These are phyloP conservation scores for Zoysia japonica DNA, from an alignment of 176 grass and related monocot species.

Conservation along the genomic window DNA sequence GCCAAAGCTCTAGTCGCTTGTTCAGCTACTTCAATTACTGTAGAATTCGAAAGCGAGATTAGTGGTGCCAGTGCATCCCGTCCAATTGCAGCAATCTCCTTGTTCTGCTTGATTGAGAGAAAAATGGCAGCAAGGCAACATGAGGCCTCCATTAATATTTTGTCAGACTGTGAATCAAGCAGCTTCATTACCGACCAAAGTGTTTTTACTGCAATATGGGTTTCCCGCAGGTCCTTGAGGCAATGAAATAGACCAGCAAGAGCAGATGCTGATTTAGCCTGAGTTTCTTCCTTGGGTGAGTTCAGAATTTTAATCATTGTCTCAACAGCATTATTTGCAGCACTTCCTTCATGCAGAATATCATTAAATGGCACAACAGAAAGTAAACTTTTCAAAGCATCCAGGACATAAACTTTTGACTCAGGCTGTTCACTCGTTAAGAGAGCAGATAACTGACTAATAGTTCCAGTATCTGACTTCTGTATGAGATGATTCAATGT, in stretches of 20 bases:
- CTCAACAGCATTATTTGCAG: slow-evolving; percentile 92
- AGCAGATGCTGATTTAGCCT: slow-evolving; percentile 92
- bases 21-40: slow-evolving; percentile 83
- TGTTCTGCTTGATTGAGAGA: slow-evolving; percentile 94
- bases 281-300: slow-evolving; percentile 89
- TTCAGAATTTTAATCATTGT: slow-evolving; percentile 97
- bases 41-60: slow-evolving; percentile 65
- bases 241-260: slow-evolving; percentile 91
- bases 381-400: slow-evolving; percentile 95
- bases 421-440: slow-evolving; percentile 97
- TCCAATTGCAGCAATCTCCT: slow-evolving; percentile 80
- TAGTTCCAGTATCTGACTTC: slow-evolving; percentile 98
- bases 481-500: slow-evolving; percentile 97
- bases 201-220: slow-evolving; percentile 83
- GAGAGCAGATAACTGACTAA: slow-evolving; percentile 92
- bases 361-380: slow-evolving; percentile 92
- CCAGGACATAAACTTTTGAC: slow-evolving; percentile 94
- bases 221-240: slow-evolving; percentile 91
- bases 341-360: slow-evolving; percentile 98
- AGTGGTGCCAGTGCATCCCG: slow-evolving; percentile 75
- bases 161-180: slow-evolving; percentile 73
- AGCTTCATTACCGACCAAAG: slow-evolving; percentile 88
- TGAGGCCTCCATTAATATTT: slow-evolving; percentile 71
- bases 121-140: slow-evolving; percentile 94
- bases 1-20: slow-evolving; percentile 90